Conservation (phyloP, 2,329 filamentous ascomycete species). For the Fusarium algeriense region DNA sequence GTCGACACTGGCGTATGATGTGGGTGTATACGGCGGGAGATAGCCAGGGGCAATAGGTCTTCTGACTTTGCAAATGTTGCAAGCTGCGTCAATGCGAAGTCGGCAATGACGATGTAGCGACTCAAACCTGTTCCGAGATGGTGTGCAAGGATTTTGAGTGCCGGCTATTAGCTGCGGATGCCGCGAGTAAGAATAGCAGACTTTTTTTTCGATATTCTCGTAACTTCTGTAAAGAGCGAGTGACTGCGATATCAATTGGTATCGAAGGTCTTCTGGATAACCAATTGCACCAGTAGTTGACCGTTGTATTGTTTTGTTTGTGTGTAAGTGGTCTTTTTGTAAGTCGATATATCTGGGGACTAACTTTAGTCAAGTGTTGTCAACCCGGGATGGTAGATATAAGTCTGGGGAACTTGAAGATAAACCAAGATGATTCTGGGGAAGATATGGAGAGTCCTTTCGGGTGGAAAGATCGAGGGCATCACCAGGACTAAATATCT, state of each 20-base stretch:
- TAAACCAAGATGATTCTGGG: constrained; percentile 30
- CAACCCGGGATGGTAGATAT: constrained; percentile 15
- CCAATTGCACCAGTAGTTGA: constrained; percentile 4
- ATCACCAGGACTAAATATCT: constrained; percentile 47
- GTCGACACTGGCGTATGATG: constrained; percentile 18
- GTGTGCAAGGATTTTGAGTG: constrained; percentile 36
- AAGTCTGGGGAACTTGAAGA: constrained; percentile 39
- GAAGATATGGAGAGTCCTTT: constrained; percentile 42
- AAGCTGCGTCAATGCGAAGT: constrained; percentile 15
- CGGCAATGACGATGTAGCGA: constrained; percentile 31
- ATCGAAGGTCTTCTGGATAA: constrained; percentile 9
- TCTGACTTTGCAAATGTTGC: constrained; percentile 27
- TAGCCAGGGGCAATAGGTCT: constrained; percentile 37
- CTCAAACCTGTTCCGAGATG: constrained; percentile 34
- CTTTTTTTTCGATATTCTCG: constrained; percentile 27
- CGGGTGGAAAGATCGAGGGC: constrained; percentile 38
- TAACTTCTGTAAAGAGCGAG: constrained; percentile 14
- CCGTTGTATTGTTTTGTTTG: constrained; percentile 18
- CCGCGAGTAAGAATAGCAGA: constrained; percentile 15
- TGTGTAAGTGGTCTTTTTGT: constrained; percentile 32
- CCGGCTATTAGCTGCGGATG: constrained; percentile 25
- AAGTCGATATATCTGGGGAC: constrained; percentile 25
- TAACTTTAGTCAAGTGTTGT: constrained; percentile 23
- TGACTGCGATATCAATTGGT: constrained; percentile 28
- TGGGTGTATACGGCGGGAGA: constrained; percentile 33